Percentiles rank a stretch among this genome's conserved stretches.
These are phyloP conservation scores for Ceriops zippeliana DNA, from an alignment of 345 rosid species.

Conservation along the genomic window DNA sequence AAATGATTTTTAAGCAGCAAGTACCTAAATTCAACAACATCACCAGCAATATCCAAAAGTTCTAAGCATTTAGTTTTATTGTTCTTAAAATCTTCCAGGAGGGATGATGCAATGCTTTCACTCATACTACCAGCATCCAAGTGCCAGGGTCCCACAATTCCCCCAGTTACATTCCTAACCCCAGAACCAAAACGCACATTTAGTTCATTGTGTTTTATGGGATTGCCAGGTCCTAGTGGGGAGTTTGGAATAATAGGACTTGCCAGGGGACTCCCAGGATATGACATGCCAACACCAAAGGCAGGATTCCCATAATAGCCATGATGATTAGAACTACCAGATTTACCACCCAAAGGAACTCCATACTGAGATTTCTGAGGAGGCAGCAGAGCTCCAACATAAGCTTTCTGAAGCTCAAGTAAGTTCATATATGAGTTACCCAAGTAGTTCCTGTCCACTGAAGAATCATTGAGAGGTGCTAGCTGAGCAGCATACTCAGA, in stretches of 20 bases:
- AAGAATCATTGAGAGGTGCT: constrained; percentile 40
- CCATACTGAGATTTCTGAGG: constrained; percentile 52
- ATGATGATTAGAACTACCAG: constrained; percentile 40
- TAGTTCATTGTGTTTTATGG: constrained; percentile 46
- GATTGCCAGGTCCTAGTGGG: constrained; percentile 45
- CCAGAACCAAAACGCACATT: constrained; percentile 49
- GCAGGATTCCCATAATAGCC: constrained; percentile 44
- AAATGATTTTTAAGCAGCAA: background rate
- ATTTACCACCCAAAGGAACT: constrained; percentile 42
- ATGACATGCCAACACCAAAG: constrained; percentile 50
- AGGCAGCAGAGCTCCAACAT: constrained; percentile 41
- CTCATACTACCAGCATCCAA: constrained; percentile 43
- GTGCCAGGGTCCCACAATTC: constrained; percentile 60
- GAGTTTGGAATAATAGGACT: constrained; percentile 46
- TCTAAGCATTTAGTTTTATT: constrained; percentile 70
- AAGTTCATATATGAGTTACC: constrained; percentile 54
- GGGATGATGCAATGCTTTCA: constrained; percentile 50
- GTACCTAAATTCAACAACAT: constrained; percentile 79
- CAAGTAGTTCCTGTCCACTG: constrained; percentile 38
- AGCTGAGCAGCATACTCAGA: constrained; percentile 52
- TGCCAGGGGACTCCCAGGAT: constrained; percentile 44
- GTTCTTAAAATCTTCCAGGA: constrained; percentile 69
- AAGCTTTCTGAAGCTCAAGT: constrained; percentile 45
- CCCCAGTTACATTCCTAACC: constrained; percentile 44
- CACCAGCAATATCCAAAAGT: constrained; percentile 58